These are phyloP conservation scores for Iberis pinnata DNA, from an alignment of 345 rosid genomes.

Conservation along the genomic window DNA sequence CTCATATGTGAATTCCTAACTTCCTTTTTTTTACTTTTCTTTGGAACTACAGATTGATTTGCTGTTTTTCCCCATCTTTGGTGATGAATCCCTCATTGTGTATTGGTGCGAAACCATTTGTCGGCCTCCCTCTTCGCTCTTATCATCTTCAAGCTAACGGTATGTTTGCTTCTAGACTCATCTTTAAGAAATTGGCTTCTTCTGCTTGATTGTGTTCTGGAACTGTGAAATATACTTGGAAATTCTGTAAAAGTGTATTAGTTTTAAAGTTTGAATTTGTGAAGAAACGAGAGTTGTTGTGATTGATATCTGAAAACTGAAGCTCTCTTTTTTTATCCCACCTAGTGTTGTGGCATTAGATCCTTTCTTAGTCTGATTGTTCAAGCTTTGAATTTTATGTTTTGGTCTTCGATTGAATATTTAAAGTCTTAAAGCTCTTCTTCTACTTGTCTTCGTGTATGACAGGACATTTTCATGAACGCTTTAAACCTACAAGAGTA, in stretches of 20 bases:
- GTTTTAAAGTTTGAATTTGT: not conserved
- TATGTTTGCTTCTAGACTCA: not conserved
- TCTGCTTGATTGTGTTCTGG: not conserved
- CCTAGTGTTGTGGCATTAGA: not conserved
- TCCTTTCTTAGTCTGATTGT: not conserved
- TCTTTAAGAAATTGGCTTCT: not conserved
- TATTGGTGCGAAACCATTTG: slow-evolving; percentile 13
- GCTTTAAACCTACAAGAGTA: slow-evolving; percentile 12
- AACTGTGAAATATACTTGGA: not conserved
- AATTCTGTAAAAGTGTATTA: not conserved
- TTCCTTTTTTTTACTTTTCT: too few relatives aligned
- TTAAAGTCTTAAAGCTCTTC: slow-evolving; percentile 2
- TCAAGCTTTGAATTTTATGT: not conserved
- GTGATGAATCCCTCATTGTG: slow-evolving; percentile 16
- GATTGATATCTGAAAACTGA: not conserved
- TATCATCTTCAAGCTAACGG: slow-evolving; percentile 2
- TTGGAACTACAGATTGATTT: too few relatives aligned
- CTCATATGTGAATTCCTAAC: too few relatives aligned
- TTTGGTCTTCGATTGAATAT: not conserved
- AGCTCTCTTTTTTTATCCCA: not conserved
- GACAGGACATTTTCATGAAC: slow-evolving; percentile 15
- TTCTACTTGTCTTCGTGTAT: not conserved
- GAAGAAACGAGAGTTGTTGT: not conserved
- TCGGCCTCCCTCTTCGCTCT: slow-evolving; percentile 20
- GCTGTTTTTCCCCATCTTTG: too few relatives aligned